Percentiles rank a stretch among this genome's conserved stretches.
phyloP scores from a whole-genome alignment of 2,329 filamentous ascomycete genomes.

The Xylaria sp. region DNA sequence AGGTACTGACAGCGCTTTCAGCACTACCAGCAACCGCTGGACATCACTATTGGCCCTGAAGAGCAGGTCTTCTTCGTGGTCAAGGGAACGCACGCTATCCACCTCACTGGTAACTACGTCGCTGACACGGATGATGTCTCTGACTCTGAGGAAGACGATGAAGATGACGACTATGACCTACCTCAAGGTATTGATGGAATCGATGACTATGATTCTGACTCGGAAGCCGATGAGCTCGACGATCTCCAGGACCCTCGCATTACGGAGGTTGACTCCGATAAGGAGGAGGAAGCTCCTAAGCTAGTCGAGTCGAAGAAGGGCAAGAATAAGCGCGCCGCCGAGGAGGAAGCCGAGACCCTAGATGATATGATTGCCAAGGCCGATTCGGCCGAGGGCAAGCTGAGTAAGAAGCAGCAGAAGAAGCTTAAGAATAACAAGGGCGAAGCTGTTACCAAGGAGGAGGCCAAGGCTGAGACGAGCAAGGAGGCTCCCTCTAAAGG shows the following conservation, averaged over 20 bases:
- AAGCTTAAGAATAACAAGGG: conserved; percentile 99
- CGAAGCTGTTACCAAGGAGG: conserved; percentile 72
- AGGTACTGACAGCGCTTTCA: conserved; percentile 48
- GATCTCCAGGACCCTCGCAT: conserved; percentile 79
- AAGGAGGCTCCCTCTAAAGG: conserved; percentile 57
- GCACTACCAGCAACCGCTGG: conserved; percentile 94
- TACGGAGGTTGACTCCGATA: conserved; percentile 80
- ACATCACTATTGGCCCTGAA: conserved; percentile 87
- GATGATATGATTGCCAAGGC: conserved; percentile 86
- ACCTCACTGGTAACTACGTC: conserved; percentile 95
- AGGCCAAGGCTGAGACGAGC: conserved; percentile 62
- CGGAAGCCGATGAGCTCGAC: conserved; percentile 78
- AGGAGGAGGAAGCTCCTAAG: conserved; percentile 74
- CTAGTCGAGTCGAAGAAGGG: conserved; percentile 67
- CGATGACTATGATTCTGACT: conserved; percentile 66
- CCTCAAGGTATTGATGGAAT: conserved; percentile 81
- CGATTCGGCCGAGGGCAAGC: conserved; percentile 67
- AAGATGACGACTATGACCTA: conserved; percentile 79
- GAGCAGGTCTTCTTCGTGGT: conserved; percentile 94
- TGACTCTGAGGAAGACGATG: conserved; percentile 65
- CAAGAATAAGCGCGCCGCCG: conserved; percentile 94
- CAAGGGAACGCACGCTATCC: conserved; percentile 85
- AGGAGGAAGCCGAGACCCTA: conserved; percentile 70
- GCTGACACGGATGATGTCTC: conserved; percentile 70
- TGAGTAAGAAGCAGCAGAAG: conserved; percentile 97